Base-by-base conservation (phyloP, 345 rosid species). In the Bruguiera parviflora region DNA sequence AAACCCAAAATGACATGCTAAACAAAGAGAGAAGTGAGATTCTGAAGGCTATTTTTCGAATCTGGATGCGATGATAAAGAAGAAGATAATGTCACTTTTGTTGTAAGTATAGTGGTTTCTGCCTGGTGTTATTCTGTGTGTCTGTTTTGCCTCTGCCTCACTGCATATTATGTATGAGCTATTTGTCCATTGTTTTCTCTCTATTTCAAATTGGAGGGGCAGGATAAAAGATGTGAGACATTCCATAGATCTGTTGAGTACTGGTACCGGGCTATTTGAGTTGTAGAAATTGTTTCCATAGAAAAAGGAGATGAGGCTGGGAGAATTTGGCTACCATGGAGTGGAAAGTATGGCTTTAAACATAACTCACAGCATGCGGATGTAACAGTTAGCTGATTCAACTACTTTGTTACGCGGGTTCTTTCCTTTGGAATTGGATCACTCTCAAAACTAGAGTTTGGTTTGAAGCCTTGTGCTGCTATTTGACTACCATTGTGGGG, bases 11-110 rank as follows among this genome's bases (percentile, higher is more conserved):
- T 21, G 77, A 56, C 77, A 65, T 58, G 57, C 83, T 75, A 39
- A 64, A 76, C 52, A 73, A 60, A 52, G 74, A 65, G 62, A 77
- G 80, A 76, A 70, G 67, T 21, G 80, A 75, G 61, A 71, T 84
- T 80, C 64, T 77, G 65, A 84, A 80, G 78, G 60, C 70, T n/a
- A 70, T 80, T 66, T 89, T 71, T 80, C 88, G 86, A 61, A 75
- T 68, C 79, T 89, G 78, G 93, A 88, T 73, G 87, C 89, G 46
- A 71, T 88, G 71, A 80, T 91, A 73, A 91, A 85, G n/a, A n/a
- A n/a, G n/a, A n/a, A n/a, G 84, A 72, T 86, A 59, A 92, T 92
- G 3, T 65, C 87, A 21, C 73, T 91, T 67, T 77, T 89, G 76
- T 86, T 89, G 96, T 91, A 83, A 91, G 97, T 91, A 64, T 43